These are phyloP conservation scores for Vitis rupestris DNA, from an alignment of 164 flowering plant genomes.

Conservation along the genomic window DNA sequence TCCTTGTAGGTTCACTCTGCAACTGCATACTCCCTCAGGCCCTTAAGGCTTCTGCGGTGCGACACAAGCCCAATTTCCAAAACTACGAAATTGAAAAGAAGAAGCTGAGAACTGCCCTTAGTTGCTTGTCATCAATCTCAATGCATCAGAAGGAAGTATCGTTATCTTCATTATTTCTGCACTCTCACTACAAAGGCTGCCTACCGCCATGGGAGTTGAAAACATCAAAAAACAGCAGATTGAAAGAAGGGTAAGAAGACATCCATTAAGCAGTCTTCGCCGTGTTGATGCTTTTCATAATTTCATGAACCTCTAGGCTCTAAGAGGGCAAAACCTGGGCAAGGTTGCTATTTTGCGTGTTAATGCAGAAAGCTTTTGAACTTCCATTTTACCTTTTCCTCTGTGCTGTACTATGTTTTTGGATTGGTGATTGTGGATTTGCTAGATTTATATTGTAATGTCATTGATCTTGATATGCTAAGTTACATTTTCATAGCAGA, in stretches of 20 bases:
- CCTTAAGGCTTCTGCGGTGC: slow-evolving; percentile 28
- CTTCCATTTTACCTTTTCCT: background rate
- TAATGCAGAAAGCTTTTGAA: background rate
- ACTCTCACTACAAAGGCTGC: slow-evolving; percentile 48
- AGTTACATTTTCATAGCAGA: background rate
- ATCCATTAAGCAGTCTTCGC: too few species aligned
- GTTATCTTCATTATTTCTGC: slow-evolving; percentile 49
- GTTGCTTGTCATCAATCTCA: slow-evolving; percentile 39
- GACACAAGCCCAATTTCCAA: slow-evolving; percentile 26
- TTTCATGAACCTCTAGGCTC: background rate
- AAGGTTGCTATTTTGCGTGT: background rate
- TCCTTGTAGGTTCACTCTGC: slow-evolving; percentile 47
- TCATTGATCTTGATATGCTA: slow-evolving; percentile 1
- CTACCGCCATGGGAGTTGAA: slow-evolving; percentile 50
- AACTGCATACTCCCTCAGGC: slow-evolving; percentile 49
- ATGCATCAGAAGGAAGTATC: slow-evolving; percentile 41
- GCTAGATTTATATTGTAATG: slow-evolving; percentile 3
- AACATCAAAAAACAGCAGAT: slow-evolving; percentile 22
- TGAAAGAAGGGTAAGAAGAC: slow-evolving; percentile 26
- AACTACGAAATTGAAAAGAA: slow-evolving; percentile 35
- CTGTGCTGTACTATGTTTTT: slow-evolving; percentile 5
- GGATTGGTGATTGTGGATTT: slow-evolving; percentile 6
- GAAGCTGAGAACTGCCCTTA: slow-evolving; percentile 27
- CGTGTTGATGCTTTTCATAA: too few species aligned
- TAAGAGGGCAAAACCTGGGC: slow-evolving; percentile 3